Base-by-base conservation (phyloP, 1,139 yeast species). In the Kodamaea fungicola region DNA sequence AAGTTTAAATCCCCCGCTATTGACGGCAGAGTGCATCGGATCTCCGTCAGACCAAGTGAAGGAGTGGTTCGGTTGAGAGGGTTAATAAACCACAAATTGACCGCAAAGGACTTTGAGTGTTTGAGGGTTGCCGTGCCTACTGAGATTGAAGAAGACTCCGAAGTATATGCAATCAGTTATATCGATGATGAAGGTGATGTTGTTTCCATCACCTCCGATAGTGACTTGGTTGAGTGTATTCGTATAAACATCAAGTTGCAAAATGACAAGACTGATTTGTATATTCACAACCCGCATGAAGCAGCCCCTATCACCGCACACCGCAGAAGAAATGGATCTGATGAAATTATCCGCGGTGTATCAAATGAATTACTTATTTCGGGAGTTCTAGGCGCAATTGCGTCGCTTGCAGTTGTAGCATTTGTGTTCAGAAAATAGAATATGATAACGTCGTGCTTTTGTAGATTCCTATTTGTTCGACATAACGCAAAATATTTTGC, bases 111-210 rank as follows among this genome's bases (percentile, higher is more conserved):
- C 51, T 53, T 71, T 28, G 72, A 58, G 7, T 52, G 54, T 6
- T 59, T 82, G 32, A 43, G 44, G 13, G 54, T 59, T 7, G 41
- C 47, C 5, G 42, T 42, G 23, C 41, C 45, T 6, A 24, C 19
- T 2, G 41, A 32, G 3, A 39, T 26, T 2, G 35, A 22, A 6
- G 41, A 31, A 13, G 37, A 23, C 8, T 30, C 31, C 8, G 16
- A 13, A 3, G 61, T 58, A 1, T 83, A 79, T 57, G 89, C 88
- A 1, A 74, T 87, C 34, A 80, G 90, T 43, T 88, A 87, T 50
- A 59, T 81, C 23, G 96, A 88, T 54, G 96, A 88, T 51, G 96
- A 88, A 51, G 86, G 87, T 4, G 96, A 88, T 56, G 63, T 83
- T 5, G 87, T 88, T 19, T 80, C 88, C 2, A 79, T 88, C 30